Base-by-base conservation (phyloP, 768 basidiomycete genomes). In the Neoboletus brunneissimus region DNA sequence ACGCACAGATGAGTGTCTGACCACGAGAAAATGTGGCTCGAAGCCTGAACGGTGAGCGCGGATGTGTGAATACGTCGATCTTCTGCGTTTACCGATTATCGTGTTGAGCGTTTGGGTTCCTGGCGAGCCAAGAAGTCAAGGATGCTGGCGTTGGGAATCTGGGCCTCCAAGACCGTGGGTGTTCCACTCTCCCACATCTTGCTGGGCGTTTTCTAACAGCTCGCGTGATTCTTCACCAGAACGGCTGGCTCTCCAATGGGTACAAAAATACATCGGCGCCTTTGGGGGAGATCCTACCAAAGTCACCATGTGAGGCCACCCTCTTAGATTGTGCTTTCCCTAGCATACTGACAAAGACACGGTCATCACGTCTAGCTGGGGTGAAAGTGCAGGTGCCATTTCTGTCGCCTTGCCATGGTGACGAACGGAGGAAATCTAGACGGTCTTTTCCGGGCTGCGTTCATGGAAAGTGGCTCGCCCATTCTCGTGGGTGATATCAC, bases 211-310 rank as follows among this genome's bases (percentile, higher is more conserved):
- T 15, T 35, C 15, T 43, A 3, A 51, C 12, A 8, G 13, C 23
- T n/a, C 5, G 1, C 15, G 1, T 25, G 52, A 15, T 27, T 25
- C 18, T 1, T 12, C 5, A 45, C 4, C 60, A 78, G 69, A 71
- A 51, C 63, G 72, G 10, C 58, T 72, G 9, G 81, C 79, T 1
- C 63, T 82, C 11, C 59, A 74, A 58, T 84, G 81, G 87, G 78
- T 88, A 0, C 82, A 87, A 60, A 67, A 75, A 23, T 81, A 88
- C 60, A 85, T 88, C 43, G 73, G 60, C 16, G 66, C 67, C 0
- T 89, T 88, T 58, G 86, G 87, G 12, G 86, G 85, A 15, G 82
- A 81, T 57, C 74, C 73, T n/a, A 62, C n/a, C 12, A 76, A 78
- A 69, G 78, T 77, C 8, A 65, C 73, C 13, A 61, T 72, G 65